A percentile compares a stretch with the other conserved stretches of the same genome.
These are phyloP conservation scores for Raphidocelis subcapitata DNA, from an alignment of 139 green algal species.

Conservation along the genomic window DNA sequence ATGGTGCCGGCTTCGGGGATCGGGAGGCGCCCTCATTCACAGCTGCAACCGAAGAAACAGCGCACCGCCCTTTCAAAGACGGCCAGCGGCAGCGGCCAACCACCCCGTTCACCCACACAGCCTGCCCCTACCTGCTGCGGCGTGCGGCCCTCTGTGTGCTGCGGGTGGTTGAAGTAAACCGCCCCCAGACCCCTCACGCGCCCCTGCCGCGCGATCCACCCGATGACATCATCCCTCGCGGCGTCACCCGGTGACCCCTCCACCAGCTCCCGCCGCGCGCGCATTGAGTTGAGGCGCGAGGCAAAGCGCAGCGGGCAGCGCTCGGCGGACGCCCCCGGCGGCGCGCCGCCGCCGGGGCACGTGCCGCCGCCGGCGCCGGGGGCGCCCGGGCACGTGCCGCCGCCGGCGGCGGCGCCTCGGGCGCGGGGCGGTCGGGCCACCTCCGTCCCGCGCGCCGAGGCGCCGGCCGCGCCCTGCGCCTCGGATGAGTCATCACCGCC, in stretches of 20 bases:
- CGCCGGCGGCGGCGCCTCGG: too few species aligned
- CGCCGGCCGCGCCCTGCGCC: too few species aligned
- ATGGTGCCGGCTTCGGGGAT: background rate
- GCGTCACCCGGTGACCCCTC: background rate
- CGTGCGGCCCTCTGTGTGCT: conserved; percentile 41
- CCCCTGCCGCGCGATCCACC: conserved; percentile 48
- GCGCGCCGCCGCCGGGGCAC: too few species aligned
- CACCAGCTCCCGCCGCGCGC: conserved; percentile 46
- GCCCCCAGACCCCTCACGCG: conserved; percentile 37
- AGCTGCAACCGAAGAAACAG: too few species aligned
- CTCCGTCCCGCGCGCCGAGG: too few species aligned
- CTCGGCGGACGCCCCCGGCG: background rate
- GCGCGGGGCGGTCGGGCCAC: too few species aligned
- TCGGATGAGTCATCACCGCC: too few species aligned
- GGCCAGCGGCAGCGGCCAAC: background rate
- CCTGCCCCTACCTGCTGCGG: conserved; percentile 2
- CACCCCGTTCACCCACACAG: background rate
- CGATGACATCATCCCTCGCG: conserved; percentile 25
- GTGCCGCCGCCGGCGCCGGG: too few species aligned
- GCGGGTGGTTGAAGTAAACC: conserved; percentile 68
- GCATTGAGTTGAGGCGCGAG: conserved; percentile 68
- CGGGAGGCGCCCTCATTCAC: background rate
- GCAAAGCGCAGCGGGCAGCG: conserved; percentile 44
- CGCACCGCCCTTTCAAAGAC: too few species aligned
- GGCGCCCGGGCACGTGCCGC: too few species aligned